Conservation (phyloP, 2,329 filamentous ascomycete genomes). For the Pyrenophora graminea region DNA sequence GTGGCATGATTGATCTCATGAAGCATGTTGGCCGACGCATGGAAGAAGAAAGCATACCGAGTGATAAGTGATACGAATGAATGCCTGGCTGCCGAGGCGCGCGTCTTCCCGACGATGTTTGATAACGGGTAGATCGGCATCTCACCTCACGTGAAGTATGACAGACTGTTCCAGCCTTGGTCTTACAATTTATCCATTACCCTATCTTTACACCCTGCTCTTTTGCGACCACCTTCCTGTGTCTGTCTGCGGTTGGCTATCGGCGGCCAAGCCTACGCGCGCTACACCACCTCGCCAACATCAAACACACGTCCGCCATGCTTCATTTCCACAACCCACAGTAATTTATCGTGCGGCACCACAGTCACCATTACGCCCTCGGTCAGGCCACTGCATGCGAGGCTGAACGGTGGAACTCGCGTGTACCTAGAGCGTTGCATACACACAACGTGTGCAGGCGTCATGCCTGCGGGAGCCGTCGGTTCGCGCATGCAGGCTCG, state of each 20-base stretch:
- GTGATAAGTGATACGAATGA: background rate
- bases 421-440: background rate
- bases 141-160: slow-evolving; percentile 3
- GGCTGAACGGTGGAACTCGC: background rate
- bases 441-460: slow-evolving; percentile 24
- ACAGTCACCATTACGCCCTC: background rate
- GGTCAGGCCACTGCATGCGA: slow-evolving; percentile 3
- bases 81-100: background rate
- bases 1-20: background rate
- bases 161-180: slow-evolving; percentile 1
- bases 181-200: slow-evolving; percentile 2
- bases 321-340: background rate
- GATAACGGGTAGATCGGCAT: slow-evolving; percentile 15
- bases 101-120: background rate
- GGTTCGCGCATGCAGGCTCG: slow-evolving; percentile 10
- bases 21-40: slow-evolving; percentile 2
- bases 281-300: slow-evolving; percentile 2
- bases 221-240: background rate
- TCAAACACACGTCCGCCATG: background rate
- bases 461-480: slow-evolving; percentile 23
- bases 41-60: background rate
- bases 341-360: background rate
- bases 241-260: background rate
- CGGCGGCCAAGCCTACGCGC: background rate
- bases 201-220: background rate